Conservation (phyloP, 2,329 filamentous ascomycete genomes). For the Setomelanomma holmii region DNA sequence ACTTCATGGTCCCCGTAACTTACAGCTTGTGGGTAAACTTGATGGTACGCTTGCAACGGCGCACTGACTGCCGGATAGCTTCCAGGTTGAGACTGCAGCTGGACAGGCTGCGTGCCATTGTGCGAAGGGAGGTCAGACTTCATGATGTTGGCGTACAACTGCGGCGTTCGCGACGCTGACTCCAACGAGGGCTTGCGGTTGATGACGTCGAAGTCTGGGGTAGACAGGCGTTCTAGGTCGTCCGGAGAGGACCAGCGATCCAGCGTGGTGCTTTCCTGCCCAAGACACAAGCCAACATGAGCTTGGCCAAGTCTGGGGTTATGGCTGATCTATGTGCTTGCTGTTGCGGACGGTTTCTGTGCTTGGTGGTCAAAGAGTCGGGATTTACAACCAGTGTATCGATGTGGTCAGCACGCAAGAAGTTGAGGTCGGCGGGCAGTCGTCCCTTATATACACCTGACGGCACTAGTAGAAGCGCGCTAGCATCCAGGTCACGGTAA, state of each 20-base stretch:
- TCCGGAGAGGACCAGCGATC: background rate
- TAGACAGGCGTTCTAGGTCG: background rate
- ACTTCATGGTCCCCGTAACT: background rate
- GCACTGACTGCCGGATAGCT: no score
- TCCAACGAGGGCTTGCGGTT: background rate
- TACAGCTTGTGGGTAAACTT: background rate
- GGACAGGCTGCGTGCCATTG: background rate
- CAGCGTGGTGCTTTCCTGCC: background rate
- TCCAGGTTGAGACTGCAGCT: background rate
- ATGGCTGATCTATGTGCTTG: background rate
- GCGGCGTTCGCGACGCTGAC: background rate
- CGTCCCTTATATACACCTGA: no score
- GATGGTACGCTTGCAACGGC: background rate
- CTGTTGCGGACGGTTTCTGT: no score
- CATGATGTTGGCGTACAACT: background rate
- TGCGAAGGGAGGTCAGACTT: background rate
- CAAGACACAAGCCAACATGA: background rate
- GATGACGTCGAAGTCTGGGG: background rate
- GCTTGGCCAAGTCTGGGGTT: background rate
- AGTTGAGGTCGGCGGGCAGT: no score
- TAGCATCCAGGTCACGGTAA: no score
- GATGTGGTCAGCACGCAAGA: no score
- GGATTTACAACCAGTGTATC: no score
- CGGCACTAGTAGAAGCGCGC: no score
- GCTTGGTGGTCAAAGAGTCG: background rate